Conservation (phyloP, 2,329 filamentous ascomycete species). For the Ascochyta viciae-villosae region DNA sequence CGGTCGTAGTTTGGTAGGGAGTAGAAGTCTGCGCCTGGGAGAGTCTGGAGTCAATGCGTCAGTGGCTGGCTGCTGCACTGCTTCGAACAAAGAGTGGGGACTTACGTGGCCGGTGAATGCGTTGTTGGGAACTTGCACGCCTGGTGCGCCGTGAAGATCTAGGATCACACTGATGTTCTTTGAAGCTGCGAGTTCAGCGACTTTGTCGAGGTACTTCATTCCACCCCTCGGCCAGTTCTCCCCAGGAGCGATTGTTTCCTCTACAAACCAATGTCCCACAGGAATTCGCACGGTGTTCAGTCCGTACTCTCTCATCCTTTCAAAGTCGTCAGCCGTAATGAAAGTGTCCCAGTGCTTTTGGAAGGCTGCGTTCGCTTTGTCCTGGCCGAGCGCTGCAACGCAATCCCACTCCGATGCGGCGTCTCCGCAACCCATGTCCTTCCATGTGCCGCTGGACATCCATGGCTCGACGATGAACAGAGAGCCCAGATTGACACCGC, state of each 20-base stretch:
- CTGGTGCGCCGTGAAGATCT: slow-evolving; percentile 61
- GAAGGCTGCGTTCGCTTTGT: slow-evolving; percentile 56
- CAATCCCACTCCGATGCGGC: slow-evolving; percentile 63
- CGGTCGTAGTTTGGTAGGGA: slow-evolving; percentile 62
- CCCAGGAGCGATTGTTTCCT: slow-evolving; percentile 57
- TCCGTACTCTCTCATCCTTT: slow-evolving; percentile 57
- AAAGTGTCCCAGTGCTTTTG: slow-evolving; percentile 60
- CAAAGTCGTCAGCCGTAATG: slow-evolving; percentile 58
- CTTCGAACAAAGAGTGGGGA: not conserved
- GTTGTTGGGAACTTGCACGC: slow-evolving; percentile 57
- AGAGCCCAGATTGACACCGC: slow-evolving; percentile 63
- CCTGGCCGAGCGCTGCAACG: slow-evolving; percentile 57
- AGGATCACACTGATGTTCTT: slow-evolving; percentile 62
- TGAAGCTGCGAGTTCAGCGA: slow-evolving; percentile 58
- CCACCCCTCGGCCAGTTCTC: slow-evolving; percentile 62
- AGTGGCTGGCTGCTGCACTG: not conserved
- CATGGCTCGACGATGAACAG: slow-evolving; percentile 64
- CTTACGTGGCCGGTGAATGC: slow-evolving; percentile 57
- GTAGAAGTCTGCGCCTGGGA: slow-evolving; percentile 60
- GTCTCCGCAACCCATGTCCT: slow-evolving; percentile 55
- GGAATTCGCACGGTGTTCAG: slow-evolving; percentile 64
- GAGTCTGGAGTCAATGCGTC: slow-evolving; percentile 21
- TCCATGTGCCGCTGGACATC: slow-evolving; percentile 59
- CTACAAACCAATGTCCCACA: slow-evolving; percentile 63
- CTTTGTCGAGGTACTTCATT: slow-evolving; percentile 55